Conservation (phyloP, 352 stramenopile species). For the Phytophthora tubulina region DNA sequence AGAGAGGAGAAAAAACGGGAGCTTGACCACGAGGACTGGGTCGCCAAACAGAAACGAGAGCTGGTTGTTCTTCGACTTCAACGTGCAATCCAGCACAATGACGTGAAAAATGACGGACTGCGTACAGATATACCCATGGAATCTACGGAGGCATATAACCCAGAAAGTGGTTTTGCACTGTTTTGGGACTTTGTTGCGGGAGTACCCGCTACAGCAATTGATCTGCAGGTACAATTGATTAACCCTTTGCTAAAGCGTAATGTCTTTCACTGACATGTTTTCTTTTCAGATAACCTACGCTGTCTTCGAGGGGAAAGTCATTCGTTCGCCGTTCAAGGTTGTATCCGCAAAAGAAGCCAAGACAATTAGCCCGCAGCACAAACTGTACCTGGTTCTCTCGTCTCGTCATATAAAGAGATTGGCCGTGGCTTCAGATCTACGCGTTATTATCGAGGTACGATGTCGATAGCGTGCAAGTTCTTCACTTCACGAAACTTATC, state of each 20-base stretch:
- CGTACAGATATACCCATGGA: conserved; percentile 11
- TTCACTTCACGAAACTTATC: background rate
- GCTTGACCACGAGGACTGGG: conserved; percentile 56
- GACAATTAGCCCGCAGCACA: conserved; percentile 30
- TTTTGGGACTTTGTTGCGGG: conserved; percentile 60
- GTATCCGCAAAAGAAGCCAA: conserved; percentile 45
- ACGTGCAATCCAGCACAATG: conserved; percentile 43
- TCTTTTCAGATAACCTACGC: conserved; percentile 60
- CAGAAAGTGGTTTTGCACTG: conserved; percentile 49
- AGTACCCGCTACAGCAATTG: conserved; percentile 31
- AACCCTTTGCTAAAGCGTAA: background rate
- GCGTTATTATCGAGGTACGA: conserved; percentile 54
- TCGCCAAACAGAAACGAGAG: conserved; percentile 64
- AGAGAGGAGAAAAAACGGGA: conserved; percentile 58
- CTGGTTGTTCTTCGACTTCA: conserved; percentile 53
- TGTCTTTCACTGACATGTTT: background rate
- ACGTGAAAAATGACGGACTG: background rate
- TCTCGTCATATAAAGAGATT: conserved; percentile 48
- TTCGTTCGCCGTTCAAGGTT: conserved; percentile 57
- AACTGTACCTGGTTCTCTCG: conserved; percentile 46
- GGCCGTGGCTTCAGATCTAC: conserved; percentile 34
- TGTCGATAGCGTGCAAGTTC: background rate
- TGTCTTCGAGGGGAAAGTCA: conserved; percentile 50
- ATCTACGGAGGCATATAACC: conserved; percentile 30
- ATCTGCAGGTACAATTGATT: conserved; percentile 46